Evolutionary conservation across 129 eudicot species (phyloP), one percentile per base, ranked within the genome.

Genomic region (Artemisia tridentata): DNA sequence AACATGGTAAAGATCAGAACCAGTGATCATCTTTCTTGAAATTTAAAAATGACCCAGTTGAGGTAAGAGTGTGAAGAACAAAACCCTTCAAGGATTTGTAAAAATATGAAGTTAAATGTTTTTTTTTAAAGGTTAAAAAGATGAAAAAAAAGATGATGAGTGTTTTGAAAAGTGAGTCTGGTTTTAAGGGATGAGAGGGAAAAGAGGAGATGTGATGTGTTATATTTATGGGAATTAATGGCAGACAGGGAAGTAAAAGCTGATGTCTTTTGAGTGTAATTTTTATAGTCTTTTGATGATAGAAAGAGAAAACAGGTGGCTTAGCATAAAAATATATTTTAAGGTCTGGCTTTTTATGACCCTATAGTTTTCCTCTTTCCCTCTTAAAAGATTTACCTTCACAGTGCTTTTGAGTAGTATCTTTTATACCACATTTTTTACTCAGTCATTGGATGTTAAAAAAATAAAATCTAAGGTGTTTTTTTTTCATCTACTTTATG

Each of bases 161-260:
- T 38, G 45, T 38, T 38, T 38, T 38, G 54, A 52, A 53, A 47
- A 46, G 63, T 29, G 45, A 76, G 77, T 19, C 80, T 73, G 80
- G 72, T 69, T 82, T 80, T 71, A 81, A 76, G 84, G 88, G 71
- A 23, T 34, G 61, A 47, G 78, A 29, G 80, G 74, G 74, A 41
- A 69, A 47, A n/a, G 63, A 12, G 59, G 63, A 29, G 82, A 82
- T 57, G 81, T 74, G 82, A 73, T 77, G 86, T 50, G 79, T 62
- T 57, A 79, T 88, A 82, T 80, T 81, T 80, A 84, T 62, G 88
- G 82, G 78, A 72, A 74, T 57, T 88, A 83, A 83, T 86, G 87
- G 96, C 91, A 88, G 91, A 88, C 96, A 86, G 75, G 67, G 84
- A 79, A 81, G 72, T 81, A 79, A 88, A 86, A 88, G 86, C 83